A percentile compares a stretch with the other conserved stretches of the same genome.
Evolutionary conservation across 257 asterid genomes (phyloP).

Genomic region (Jacaranda copaia): DNA sequence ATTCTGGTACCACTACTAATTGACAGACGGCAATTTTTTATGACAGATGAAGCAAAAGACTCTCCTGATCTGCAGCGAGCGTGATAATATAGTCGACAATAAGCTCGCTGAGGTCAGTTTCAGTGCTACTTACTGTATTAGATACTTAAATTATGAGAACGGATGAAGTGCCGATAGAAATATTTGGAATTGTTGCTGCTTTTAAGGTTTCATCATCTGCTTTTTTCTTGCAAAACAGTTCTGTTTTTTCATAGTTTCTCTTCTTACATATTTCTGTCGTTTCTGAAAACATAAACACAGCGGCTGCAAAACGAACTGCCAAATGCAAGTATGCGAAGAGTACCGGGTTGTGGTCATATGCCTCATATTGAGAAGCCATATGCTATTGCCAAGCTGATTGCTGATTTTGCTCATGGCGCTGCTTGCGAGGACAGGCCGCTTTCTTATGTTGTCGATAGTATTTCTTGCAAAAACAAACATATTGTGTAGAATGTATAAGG

Average conservation of each 20-base stretch:
- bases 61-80: slow-evolving; percentile 68
- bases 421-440: slow-evolving; percentile 12
- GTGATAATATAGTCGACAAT: slow-evolving; percentile 56
- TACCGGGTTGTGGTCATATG: slow-evolving; percentile 70
- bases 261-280: not conserved
- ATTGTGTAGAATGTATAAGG: slow-evolving; percentile 22
- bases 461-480: slow-evolving; percentile 13
- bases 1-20: not conserved
- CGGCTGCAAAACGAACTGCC: slow-evolving; percentile 59
- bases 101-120: slow-evolving; percentile 62
- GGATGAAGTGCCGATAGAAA: not conserved
- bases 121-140: not conserved
- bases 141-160: not conserved
- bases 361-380: slow-evolving; percentile 82
- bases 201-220: no score
- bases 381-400: slow-evolving; percentile 53
- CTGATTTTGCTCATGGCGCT: slow-evolving; percentile 50
- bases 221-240: no score
- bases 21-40: not conserved
- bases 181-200: no score
- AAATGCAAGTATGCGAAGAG: slow-evolving; percentile 50
- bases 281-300: slow-evolving; percentile 44
- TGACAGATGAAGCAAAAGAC: slow-evolving; percentile 66
- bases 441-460: slow-evolving; percentile 17
- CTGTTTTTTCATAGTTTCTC: not conserved